Evolutionary conservation across 1,139 yeast genomes (phyloP).

Genomic region (Debaryomyces coudertii): DNA sequence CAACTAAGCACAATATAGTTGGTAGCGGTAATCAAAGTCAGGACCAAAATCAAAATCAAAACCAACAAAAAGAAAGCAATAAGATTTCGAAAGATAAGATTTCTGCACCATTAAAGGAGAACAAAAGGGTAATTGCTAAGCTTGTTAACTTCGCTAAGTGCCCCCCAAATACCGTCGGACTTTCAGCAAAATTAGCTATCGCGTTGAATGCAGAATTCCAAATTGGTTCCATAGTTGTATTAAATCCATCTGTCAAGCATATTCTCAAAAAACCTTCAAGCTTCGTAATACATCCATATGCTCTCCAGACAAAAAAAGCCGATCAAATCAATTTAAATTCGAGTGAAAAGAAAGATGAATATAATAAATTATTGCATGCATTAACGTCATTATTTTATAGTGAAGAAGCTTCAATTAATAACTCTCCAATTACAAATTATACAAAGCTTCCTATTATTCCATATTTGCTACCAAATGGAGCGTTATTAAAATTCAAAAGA

Average conservation of each 20-base stretch:
- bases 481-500: constrained; percentile 56
- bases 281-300: constrained; percentile 57
- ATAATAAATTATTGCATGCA: constrained; percentile 20
- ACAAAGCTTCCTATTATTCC: constrained; percentile 53
- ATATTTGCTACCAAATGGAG: constrained; percentile 61
- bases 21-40: constrained; percentile 6
- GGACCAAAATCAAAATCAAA: constrained; percentile 10
- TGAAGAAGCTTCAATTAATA: constrained; percentile 15
- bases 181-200: constrained; percentile 59
- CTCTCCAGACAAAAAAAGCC: constrained; percentile 44
- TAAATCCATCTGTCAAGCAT: constrained; percentile 53
- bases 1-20: constrained; percentile 24
- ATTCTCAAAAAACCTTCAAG: constrained; percentile 44
- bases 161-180: constrained; percentile 52
- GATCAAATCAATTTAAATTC: constrained; percentile 33
- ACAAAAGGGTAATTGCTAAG: constrained; percentile 56
- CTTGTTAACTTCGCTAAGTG: constrained; percentile 43
- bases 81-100: constrained; percentile 16
- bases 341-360: constrained; percentile 33
- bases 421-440: constrained; percentile 50
- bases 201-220: constrained; percentile 57
- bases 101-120: constrained; percentile 32
- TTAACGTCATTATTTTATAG: constrained; percentile 24
- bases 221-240: constrained; percentile 57
- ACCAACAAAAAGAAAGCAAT: constrained; percentile 1